Conservation (phyloP, 1,284 basidiomycete species). For the Trichosporon coremiiforme region DNA sequence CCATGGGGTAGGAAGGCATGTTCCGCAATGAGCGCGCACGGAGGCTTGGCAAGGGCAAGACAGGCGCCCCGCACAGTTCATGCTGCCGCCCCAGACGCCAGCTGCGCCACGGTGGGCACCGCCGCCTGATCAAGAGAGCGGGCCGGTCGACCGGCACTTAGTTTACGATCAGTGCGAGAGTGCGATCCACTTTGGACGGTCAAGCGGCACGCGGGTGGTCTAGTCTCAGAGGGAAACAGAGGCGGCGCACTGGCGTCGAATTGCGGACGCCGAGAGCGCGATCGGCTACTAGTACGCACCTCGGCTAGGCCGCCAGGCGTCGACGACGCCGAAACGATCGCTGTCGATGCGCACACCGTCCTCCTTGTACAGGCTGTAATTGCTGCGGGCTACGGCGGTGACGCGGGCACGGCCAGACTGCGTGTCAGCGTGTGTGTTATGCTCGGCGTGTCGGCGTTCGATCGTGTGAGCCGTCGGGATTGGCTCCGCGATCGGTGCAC, state of each 20-base stretch:
- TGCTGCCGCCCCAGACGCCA: not conserved
- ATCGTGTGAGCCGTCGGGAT: not conserved
- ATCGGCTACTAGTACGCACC: conserved; percentile 50
- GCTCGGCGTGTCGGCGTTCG: not conserved
- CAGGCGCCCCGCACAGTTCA: not conserved
- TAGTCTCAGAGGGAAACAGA: not conserved
- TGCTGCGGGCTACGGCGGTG: conserved; percentile 72
- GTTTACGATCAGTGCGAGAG: not conserved
- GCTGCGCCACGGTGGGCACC: conserved; percentile 2
- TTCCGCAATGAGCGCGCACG: not conserved
- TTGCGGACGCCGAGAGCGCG: not conserved
- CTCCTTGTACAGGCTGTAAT: conserved; percentile 63
- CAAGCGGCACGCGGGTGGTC: not conserved
- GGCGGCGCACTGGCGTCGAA: not conserved
- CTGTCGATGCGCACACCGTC: conserved; percentile 64
- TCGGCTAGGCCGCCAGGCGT: conserved; percentile 66
- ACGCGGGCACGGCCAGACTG: conserved; percentile 65
- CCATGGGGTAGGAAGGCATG: not conserved
- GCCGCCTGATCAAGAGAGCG: not conserved
- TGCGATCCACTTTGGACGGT: not conserved
- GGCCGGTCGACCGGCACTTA: not conserved
- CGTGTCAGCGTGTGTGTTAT: not conserved
- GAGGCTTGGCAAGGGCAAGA: not conserved
- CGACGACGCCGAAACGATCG: conserved; percentile 64
- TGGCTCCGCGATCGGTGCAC: not conserved